A percentile compares a stretch with the other conserved stretches of the same genome.
These are phyloP conservation scores for Candida krabiensis DNA, from an alignment of 805 yeast genomes.

Conservation along the genomic window DNA sequence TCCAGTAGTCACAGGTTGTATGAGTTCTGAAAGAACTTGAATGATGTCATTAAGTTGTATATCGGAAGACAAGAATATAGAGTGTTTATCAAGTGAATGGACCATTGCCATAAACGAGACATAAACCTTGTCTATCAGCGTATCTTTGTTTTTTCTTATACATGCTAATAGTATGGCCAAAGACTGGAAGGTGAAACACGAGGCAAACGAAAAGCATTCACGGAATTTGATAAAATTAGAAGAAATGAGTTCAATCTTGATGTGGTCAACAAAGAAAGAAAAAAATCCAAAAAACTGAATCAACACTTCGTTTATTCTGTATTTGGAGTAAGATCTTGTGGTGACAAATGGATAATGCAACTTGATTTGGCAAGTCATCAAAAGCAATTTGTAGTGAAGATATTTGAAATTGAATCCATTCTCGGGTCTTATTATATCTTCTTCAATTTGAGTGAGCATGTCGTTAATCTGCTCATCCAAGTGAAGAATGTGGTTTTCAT, in stretches of 20 bases:
- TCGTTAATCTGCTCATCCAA: slow-evolving; percentile 1
- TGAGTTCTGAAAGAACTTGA: background rate
- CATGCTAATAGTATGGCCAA: slow-evolving; percentile 7
- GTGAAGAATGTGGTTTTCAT: slow-evolving; percentile 3
- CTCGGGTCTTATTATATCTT: too few relatives aligned
- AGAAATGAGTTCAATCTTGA: slow-evolving; percentile 1
- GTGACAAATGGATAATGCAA: slow-evolving; percentile 13
- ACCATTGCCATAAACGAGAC: background rate
- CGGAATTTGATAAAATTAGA: slow-evolving; percentile 1
- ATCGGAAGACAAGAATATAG: slow-evolving; percentile 5
- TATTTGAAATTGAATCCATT: too few relatives aligned
- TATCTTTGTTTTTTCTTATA: slow-evolving; percentile 2
- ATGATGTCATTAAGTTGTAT: slow-evolving; percentile 1
- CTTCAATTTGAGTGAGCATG: background rate
- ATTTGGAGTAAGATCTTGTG: slow-evolving; percentile 4
- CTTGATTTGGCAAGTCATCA: slow-evolving; percentile 9
- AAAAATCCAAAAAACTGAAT: slow-evolving; percentile 3
- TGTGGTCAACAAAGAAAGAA: slow-evolving; percentile 3
- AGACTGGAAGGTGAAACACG: slow-evolving; percentile 11
- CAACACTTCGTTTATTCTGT: slow-evolving; percentile 7
- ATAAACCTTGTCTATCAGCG: slow-evolving; percentile 1
- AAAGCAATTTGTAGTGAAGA: slow-evolving; percentile 2
- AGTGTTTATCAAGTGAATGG: background rate
- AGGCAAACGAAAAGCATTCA: slow-evolving; percentile 6
- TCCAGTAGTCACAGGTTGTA: background rate